Conservation (phyloP, 1,284 basidiomycete species). For the Ustilago sp. region DNA sequence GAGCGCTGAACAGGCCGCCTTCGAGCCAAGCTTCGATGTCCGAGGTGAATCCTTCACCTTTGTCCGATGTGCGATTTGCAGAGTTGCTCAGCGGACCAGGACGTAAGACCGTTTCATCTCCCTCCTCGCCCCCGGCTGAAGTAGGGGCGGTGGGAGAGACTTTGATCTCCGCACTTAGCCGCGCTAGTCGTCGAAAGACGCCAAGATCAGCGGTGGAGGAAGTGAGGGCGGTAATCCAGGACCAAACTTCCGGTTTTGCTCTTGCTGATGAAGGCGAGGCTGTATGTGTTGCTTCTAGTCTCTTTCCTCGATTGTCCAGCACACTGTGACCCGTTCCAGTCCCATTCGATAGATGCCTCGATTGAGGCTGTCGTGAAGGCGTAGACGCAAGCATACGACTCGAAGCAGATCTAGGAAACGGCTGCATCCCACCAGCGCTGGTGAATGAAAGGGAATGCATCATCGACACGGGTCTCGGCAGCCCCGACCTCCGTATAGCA, state of each 20-base stretch:
- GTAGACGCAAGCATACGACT: constrained; percentile 18
- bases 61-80: background rate
- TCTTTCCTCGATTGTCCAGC: constrained; percentile 37
- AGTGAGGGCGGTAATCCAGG: constrained; percentile 44
- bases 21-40: constrained; percentile 42
- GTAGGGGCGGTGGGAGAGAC: constrained; percentile 6
- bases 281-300: constrained; percentile 19
- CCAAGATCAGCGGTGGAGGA: constrained; percentile 36
- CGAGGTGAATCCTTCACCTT: constrained; percentile 8
- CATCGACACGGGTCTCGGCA: constrained; percentile 57
- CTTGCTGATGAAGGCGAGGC: constrained; percentile 46
- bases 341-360: background rate
- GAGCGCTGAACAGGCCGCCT: constrained; percentile 22
- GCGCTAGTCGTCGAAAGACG: constrained; percentile 39
- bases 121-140: constrained; percentile 13
- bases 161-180: constrained; percentile 49
- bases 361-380: constrained; percentile 11
- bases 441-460: constrained; percentile 27
- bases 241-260: constrained; percentile 43
- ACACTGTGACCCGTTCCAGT: background rate
- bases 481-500: constrained; percentile 27
- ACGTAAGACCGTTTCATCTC: constrained; percentile 28
- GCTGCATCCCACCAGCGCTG: constrained; percentile 6
- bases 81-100: constrained; percentile 22
- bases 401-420: constrained; percentile 25